Base-by-base conservation (phyloP, 2,329 filamentous ascomycete genomes). In the Orbilia oligospora region DNA sequence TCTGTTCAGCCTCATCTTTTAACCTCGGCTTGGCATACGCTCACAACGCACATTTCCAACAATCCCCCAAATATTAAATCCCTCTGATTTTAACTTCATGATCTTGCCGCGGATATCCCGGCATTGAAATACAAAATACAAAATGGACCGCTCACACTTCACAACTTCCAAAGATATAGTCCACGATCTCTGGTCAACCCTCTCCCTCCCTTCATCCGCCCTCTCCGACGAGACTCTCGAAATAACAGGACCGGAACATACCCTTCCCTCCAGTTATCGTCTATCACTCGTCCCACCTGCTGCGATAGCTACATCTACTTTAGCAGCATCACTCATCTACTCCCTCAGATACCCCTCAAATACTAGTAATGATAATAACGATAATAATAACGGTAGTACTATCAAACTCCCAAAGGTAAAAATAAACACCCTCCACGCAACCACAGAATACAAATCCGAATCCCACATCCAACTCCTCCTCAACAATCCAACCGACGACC, bases 401-500 rank as follows among this genome's bases (percentile, higher is more conserved):
- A 9, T 3, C 10, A 27, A 27, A 24, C 27, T 53, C 12, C 48
- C 22, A 0, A 78, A 27, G 0, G 85, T 88, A 0, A 84, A 81
- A 0, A 86, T 89, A 0, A 83, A 85, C 0, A 83, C 85, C 0
- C 83, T 85, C 22, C 87, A 88, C 78, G 87, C 88, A 0, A 82
- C 84, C 5, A 81, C 86, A 2, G 88, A 90, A 77, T 90, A 88
- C 83, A 86, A 86, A 22, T 89, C 87, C 0, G 88, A 89, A 77
- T 14, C 77, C 80, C 3, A 63, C 24, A 67, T 51, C 5, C n/a
- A 8, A 5, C 33, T 79, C 33, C 33, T 79, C 33, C 53, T 75
- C 1, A 38, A 16, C 8, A 53, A 49, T 10, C 33, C 18, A n/a
- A n/a, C n/a, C n/a, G n/a, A n/a, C n/a, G n/a, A n/a, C n/a, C n/a